Evolutionary conservation across 2,329 filamentous ascomycete genomes (phyloP), one percentile per base, ranked within the genome.

Genomic region (Grosmannia penicillata): DNA sequence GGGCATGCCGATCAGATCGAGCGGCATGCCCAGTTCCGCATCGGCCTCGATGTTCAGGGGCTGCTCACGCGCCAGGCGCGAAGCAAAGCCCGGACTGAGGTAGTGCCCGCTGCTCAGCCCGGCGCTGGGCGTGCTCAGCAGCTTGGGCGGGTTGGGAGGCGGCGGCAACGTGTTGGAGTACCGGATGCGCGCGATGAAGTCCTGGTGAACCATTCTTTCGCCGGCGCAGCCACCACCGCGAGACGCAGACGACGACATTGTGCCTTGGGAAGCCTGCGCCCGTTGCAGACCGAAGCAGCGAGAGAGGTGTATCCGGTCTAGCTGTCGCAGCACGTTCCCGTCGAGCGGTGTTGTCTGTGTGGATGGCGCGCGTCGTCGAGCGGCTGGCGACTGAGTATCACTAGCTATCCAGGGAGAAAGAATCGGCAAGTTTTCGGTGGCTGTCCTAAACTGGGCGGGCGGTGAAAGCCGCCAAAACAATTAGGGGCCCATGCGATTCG

Each of bases 101-200:
- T 95, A 96, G 56, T 93, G 82, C 42, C 80, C 81, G 49, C 78
- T 82, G 29, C 82, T 72, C 14, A 96, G 72, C 30, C 91, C 91
- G 40, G 84, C 91, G 52, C 93, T 94, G 10, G 91, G 89, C 44
- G 98, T 94, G 48, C 96, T 85, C 50, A 98, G 81, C 45, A 98
- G 78, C 68, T 98, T 98, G 1, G 91, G 91, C 1, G 89, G 86
- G 55, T 87, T 86, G 39, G 89, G 85, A 39, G 91, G 91, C 46
- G 91, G 87, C 47, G 91, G 91, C 14, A 98, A 77, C 49, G 85
- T 80, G 74, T 98, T 98, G 53, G 85, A 86, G 59, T 93, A 98
- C 59, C 91, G 77, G 53, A 95, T 84, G 51, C 87, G 82, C 46
- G 87, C 89, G 56, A 98, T 94, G 62, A 95, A 96, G 61, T 98